These are phyloP conservation scores for Colletotrichum filicis DNA, from an alignment of 2,329 filamentous ascomycete genomes.

Conservation along the genomic window DNA sequence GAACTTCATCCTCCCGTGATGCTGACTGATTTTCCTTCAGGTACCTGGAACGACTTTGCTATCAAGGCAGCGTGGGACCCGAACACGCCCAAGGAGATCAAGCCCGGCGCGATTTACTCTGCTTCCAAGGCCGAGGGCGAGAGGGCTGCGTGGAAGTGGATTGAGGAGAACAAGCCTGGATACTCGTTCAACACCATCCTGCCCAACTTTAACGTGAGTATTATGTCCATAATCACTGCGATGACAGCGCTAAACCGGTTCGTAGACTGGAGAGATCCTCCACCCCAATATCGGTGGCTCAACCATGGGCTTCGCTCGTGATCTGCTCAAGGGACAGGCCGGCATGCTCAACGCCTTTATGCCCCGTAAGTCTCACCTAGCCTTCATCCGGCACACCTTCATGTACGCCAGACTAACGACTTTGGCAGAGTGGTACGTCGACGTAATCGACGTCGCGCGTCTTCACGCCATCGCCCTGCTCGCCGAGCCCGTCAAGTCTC, in stretches of 20 bases:
- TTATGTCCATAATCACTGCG: not conserved
- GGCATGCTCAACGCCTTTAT: not conserved
- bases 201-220: constrained; percentile 40
- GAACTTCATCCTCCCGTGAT: not conserved
- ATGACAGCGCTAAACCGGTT: not conserved
- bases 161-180: constrained; percentile 44
- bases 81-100: constrained; percentile 44
- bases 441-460: constrained; percentile 60
- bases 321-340: constrained; percentile 19
- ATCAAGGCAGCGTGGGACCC: constrained; percentile 49
- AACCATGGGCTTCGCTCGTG: constrained; percentile 31
- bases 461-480: constrained; percentile 64
- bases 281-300: constrained; percentile 34
- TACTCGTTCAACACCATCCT: constrained; percentile 46
- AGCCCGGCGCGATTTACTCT: constrained; percentile 43
- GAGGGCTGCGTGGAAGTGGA: constrained; percentile 50
- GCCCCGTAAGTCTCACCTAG: not conserved
- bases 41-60: constrained; percentile 49
- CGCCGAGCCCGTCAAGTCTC: constrained; percentile 52
- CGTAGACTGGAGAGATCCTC: constrained; percentile 28
- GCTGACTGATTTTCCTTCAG: constrained; percentile 8
- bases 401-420: not conserved
- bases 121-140: constrained; percentile 53
- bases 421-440: constrained; percentile 53
- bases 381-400: not conserved